Conservation (phyloP, 257 asterid genomes). For the Fraxinus americana region DNA sequence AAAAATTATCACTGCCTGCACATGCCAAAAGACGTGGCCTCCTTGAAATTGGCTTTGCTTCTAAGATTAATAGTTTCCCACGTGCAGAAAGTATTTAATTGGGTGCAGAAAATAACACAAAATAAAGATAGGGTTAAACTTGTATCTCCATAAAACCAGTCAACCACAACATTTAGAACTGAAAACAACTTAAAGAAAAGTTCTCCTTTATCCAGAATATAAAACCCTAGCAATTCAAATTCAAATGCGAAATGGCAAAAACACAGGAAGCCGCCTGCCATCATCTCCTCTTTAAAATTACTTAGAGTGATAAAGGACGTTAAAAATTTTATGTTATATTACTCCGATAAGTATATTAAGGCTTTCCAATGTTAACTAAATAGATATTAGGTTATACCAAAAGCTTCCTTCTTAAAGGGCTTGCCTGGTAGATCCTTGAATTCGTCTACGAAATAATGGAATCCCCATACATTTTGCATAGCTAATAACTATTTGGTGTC, state of each 20-base stretch:
- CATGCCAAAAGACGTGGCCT: background rate
- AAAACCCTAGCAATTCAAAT: background rate
- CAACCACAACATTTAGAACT: background rate
- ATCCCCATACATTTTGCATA: constrained; percentile 92
- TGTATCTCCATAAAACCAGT: background rate
- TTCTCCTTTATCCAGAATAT: too few species aligned
- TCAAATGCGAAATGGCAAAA: constrained; percentile 9
- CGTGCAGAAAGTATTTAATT: background rate
- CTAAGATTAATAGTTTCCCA: background rate
- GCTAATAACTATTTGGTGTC: constrained; percentile 86
- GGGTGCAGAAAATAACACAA: background rate
- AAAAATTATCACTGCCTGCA: background rate
- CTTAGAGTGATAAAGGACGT: background rate
- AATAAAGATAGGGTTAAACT: background rate
- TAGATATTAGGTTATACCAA: constrained; percentile 8
- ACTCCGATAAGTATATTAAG: constrained; percentile 2
- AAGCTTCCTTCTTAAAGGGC: constrained; percentile 30
- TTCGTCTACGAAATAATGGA: constrained; percentile 91
- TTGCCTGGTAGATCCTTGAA: constrained; percentile 91
- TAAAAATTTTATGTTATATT: background rate
- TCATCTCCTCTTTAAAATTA: background rate
- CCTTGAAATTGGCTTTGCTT: background rate
- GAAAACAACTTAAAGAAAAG: background rate
- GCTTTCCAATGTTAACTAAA: background rate
- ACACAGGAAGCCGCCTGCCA: background rate